phyloP scores from a whole-genome alignment of 371 early-diverging fungal genomes.

The Mucor plumbeus region DNA sequence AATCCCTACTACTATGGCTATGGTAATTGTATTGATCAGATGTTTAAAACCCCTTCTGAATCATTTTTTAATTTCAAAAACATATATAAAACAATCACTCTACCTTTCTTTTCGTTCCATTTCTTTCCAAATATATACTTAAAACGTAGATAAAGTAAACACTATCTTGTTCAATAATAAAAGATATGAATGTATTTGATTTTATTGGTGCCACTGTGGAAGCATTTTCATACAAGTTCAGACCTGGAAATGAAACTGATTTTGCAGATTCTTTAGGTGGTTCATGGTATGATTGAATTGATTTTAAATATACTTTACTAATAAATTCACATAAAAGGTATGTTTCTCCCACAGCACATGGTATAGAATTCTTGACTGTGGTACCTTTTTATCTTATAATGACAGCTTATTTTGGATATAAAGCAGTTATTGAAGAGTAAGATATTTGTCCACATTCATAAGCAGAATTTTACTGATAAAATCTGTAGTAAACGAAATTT shows the following conservation, averaged over 20 bases:
- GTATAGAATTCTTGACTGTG: conserved; percentile 53
- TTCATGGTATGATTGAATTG: conserved; percentile 44
- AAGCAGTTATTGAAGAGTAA: conserved; percentile 49
- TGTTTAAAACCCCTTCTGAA: neutral
- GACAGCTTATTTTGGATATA: conserved; percentile 45
- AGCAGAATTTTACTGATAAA: too few relatives aligned
- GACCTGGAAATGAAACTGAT: conserved; percentile 37
- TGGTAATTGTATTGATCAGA: neutral
- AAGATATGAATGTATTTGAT: neutral
- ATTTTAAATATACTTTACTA: neutral
- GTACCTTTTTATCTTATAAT: conserved; percentile 49
- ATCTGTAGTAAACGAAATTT: conserved; percentile 19
- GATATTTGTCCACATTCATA: neutral
- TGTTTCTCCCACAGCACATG: conserved; percentile 61
- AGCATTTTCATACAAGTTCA: conserved; percentile 35
- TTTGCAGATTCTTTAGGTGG: conserved; percentile 52
- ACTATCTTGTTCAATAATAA: neutral
- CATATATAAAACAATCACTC: neutral
- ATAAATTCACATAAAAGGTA: conserved; percentile 39
- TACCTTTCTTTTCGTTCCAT: neutral
- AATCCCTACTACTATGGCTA: too few relatives aligned
- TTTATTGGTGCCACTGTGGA: conserved; percentile 31
- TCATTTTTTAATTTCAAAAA: neutral
- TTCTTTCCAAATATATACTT: neutral
- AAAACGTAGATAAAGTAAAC: too few relatives aligned